Conservation (phyloP, 768 basidiomycete genomes). For the Lyophyllum decastes region DNA sequence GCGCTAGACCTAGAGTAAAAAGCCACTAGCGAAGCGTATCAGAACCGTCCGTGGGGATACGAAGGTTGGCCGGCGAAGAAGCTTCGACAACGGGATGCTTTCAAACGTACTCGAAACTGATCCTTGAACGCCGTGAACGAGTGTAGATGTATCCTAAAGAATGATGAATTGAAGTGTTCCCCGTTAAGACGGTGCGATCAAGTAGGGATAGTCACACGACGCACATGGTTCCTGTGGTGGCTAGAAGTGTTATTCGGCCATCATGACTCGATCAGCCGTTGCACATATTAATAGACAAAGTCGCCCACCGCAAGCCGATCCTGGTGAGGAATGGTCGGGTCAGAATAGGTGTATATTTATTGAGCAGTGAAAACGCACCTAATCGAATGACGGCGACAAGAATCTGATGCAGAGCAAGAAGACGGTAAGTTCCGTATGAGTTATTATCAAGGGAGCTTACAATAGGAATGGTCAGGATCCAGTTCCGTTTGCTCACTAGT, state of each 20-base stretch:
- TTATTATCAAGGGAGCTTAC: not conserved
- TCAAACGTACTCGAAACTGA: not conserved
- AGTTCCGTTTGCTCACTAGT: not conserved
- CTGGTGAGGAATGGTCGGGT: not conserved
- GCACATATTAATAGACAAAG: not conserved
- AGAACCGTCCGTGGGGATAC: not conserved
- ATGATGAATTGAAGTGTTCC: not conserved
- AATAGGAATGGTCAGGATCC: not conserved
- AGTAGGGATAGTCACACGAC: not conserved
- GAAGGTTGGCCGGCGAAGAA: not conserved
- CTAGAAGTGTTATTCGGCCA: too few relatives aligned
- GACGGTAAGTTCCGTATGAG: not conserved
- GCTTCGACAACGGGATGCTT: not conserved
- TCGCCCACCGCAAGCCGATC: too few relatives aligned
- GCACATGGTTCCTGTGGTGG: not conserved
- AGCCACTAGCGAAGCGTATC: slow-evolving; percentile 34
- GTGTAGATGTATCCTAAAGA: not conserved
- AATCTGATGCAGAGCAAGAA: not conserved
- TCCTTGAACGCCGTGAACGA: not conserved
- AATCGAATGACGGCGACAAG: not conserved
- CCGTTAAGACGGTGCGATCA: not conserved
- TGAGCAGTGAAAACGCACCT: not conserved
- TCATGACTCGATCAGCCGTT: not conserved
- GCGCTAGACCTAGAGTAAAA: slow-evolving; percentile 42
- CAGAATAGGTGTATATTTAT: not conserved